Percentiles rank a stretch among this genome's conserved stretches.
phyloP scores from a whole-genome alignment of 345 rosid species.

The Citrus trifoliata region DNA sequence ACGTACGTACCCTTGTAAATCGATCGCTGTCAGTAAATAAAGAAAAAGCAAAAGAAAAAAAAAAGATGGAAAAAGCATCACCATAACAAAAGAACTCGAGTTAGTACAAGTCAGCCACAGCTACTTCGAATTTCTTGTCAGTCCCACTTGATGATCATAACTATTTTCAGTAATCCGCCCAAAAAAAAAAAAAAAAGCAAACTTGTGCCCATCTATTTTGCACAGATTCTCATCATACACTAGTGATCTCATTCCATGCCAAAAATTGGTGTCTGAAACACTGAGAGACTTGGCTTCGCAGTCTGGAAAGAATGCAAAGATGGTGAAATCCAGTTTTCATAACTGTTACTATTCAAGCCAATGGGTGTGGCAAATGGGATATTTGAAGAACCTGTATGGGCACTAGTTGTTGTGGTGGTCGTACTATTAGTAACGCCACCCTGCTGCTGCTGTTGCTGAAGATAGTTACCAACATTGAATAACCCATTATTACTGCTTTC shows the following conservation, averaged over 20 bases:
- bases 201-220: background rate
- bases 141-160: slow-evolving; percentile 17
- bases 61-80: background rate
- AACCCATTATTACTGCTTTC: slow-evolving; percentile 23
- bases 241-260: slow-evolving; percentile 70
- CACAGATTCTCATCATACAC: slow-evolving; percentile 29
- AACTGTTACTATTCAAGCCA: slow-evolving; percentile 26
- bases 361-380: slow-evolving; percentile 45
- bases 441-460: slow-evolving; percentile 33
- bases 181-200: no score
- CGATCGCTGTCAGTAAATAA: slow-evolving; percentile 24
- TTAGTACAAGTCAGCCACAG: slow-evolving; percentile 36
- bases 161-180: background rate
- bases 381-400: slow-evolving; percentile 8
- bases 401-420: background rate
- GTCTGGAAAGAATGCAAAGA: slow-evolving; percentile 49
- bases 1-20: slow-evolving; percentile 8
- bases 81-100: slow-evolving; percentile 18
- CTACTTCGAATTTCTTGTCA: slow-evolving; percentile 18
- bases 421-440: slow-evolving; percentile 8
- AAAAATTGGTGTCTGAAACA: slow-evolving; percentile 84
- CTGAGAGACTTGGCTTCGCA: slow-evolving; percentile 61
- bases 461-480: slow-evolving; percentile 29
- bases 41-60: background rate
- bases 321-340: slow-evolving; percentile 51